These are phyloP conservation scores for Clohesyomyces aquaticus DNA, from an alignment of 495 filamentous ascomycete species.

Conservation along the genomic window DNA sequence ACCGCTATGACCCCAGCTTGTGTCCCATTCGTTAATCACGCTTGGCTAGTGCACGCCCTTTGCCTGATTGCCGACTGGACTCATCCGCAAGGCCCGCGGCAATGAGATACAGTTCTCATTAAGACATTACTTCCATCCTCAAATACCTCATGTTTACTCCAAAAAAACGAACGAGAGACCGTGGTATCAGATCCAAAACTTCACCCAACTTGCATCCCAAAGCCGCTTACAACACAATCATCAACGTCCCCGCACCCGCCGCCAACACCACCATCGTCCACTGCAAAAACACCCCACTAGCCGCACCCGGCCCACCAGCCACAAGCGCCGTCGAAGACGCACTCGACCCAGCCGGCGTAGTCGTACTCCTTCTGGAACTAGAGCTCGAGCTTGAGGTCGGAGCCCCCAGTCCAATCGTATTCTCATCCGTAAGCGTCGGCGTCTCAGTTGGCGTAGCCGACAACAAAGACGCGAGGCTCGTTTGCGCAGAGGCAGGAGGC, in stretches of 20 bases:
- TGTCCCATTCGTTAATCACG: too few species aligned
- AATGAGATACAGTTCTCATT: too few species aligned
- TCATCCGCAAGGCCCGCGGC: too few species aligned
- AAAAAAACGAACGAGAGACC: not conserved
- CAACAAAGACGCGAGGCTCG: slow-evolving; percentile 11
- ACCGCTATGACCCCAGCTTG: too few species aligned
- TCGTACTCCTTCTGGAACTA: not conserved
- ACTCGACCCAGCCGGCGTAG: not conserved
- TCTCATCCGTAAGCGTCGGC: not conserved
- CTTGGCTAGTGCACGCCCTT: too few species aligned
- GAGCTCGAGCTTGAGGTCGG: not conserved
- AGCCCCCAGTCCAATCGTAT: not conserved
- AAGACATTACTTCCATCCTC: too few species aligned
- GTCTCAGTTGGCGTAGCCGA: slow-evolving; percentile 5
- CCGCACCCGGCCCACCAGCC: not conserved
- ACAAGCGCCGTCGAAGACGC: not conserved
- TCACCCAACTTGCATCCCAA: not conserved
- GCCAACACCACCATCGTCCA: not conserved
- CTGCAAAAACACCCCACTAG: not conserved
- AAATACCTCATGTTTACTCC: not conserved
- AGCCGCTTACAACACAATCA: not conserved
- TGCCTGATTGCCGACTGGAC: too few species aligned
- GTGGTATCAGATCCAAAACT: not conserved
- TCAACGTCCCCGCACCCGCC: not conserved
- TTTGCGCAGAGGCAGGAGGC: slow-evolving; percentile 19